Evolutionary conservation across 2,329 filamentous ascomycete species (phyloP), one percentile per base, ranked within the genome.

Genomic region (Elsinoe necatrix): DNA sequence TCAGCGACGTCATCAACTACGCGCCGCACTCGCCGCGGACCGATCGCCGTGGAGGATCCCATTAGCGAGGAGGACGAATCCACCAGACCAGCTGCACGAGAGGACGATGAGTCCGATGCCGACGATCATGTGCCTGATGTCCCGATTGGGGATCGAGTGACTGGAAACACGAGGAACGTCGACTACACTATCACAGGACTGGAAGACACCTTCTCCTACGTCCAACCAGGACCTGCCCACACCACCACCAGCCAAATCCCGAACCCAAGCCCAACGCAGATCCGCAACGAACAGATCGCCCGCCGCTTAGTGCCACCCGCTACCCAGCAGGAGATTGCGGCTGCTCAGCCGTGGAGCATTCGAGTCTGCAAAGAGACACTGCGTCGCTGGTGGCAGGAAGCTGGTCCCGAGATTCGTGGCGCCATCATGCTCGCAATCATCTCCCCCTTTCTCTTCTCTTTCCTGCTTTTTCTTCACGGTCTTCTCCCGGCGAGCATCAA

Each of bases 11-110:
- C 54, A 21, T 25, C 42, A 11, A 27, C 16, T 35, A 21, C 14
- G 35, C 39, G 35, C 37, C 51, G 3, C 8, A 52, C 12, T 3
- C 16, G 48, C 21, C 48, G 48, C 29, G 16, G 31, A 9, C 29
- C 48, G 6, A 20, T 52, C 8, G 16, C 25, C 18, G 48, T 52
- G 5, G 62, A 60, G 20, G 42, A 66, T 0, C 57, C 72, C 58
- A 73, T 74, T 47, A 71, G 71, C 27, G 62, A 65, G 0, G 71
- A 73, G 56, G 71, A 71, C 14, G 34, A 37, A n/a, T 14, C 34
- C 5, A 37, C 14, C 34, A 37, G 34, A 14, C 34, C 34, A 11
- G 14, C 29, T 31, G 6, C 14, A n/a, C 34, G 3, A 37, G 34
- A 14, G 5, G 12, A n/a, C 34, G 34, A 37, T 14, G 34, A 37